Conservation (phyloP, 2,329 filamentous ascomycete genomes). For the Aspergillus oerlinghausenensis region DNA sequence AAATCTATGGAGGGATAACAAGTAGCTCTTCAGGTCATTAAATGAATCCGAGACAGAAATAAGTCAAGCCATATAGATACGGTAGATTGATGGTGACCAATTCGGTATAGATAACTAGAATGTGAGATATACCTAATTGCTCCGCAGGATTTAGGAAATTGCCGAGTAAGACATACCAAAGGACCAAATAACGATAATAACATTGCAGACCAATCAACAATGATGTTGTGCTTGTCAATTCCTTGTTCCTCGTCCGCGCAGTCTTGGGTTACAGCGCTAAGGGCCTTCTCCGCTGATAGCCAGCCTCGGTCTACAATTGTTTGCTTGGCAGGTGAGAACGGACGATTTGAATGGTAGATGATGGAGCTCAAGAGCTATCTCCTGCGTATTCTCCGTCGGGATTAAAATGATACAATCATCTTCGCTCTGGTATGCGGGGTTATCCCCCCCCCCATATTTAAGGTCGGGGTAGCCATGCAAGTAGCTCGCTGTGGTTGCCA, state of each 20-base stretch:
- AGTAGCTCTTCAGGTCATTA: too few relatives aligned
- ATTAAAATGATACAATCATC: neutral
- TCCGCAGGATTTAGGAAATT: neutral
- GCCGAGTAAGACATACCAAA: neutral
- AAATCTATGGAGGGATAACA: too few relatives aligned
- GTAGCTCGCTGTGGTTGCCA: neutral
- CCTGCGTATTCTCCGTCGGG: neutral
- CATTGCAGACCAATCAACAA: neutral
- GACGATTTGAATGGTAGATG: neutral
- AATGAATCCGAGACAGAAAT: too few relatives aligned
- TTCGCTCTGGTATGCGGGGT: neutral
- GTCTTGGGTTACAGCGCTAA: conserved; percentile 11
- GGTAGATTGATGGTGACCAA: too few relatives aligned
- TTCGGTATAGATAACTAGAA: too few relatives aligned
- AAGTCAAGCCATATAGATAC: too few relatives aligned
- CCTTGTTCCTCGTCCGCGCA: neutral
- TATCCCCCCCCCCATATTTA: neutral
- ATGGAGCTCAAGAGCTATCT: neutral
- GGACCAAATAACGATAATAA: neutral
- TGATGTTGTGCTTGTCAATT: neutral
- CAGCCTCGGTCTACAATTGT: neutral
- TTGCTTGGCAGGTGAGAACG: neutral
- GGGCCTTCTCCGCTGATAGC: neutral
- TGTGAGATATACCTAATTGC: too few relatives aligned
- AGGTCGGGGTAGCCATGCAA: neutral